Evolutionary conservation across 163 green algal genomes (phyloP).

Genomic region (Trebouxiophyceae sp.): DNA sequence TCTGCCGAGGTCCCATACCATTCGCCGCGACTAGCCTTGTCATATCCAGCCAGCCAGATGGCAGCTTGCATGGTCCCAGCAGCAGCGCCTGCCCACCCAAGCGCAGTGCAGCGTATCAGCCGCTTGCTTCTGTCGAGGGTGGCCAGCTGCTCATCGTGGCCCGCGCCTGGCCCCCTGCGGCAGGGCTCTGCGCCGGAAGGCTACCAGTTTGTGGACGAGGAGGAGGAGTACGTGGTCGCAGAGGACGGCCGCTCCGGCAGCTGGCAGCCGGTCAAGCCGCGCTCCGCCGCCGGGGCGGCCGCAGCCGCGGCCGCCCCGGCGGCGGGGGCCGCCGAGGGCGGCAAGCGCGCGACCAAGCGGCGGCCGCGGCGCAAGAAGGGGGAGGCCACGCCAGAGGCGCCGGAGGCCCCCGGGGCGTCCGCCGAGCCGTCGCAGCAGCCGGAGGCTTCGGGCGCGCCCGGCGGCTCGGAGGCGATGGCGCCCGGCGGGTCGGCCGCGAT

Average conservation of each 20-base stretch:
- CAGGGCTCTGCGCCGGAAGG: conserved; percentile 56
- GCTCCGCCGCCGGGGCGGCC: not conserved
- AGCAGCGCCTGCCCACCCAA: not conserved
- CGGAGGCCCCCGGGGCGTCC: no score
- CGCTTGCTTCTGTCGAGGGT: not conserved
- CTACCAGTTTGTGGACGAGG: conserved; percentile 62
- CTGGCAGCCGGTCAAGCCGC: conserved; percentile 21
- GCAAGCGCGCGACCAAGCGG: no score
- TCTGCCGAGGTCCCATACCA: not conserved
- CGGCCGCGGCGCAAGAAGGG: no score
- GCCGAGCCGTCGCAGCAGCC: no score
- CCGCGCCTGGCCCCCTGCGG: not conserved
- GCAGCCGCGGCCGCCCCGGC: not conserved
- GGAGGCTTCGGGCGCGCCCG: no score
- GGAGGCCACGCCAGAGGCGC: no score
- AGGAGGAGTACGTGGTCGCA: conserved; percentile 71
- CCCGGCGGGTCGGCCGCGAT: no score
- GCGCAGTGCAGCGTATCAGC: not conserved
- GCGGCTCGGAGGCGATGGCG: no score
- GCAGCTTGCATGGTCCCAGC: not conserved
- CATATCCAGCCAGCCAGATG: no score
- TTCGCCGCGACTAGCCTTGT: not conserved
- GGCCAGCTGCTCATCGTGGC: not conserved
- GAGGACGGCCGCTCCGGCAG: conserved; percentile 21
- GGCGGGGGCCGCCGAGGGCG: no score